Conservation (phyloP, 2,329 filamentous ascomycete genomes). For the Boeremia exigua region DNA sequence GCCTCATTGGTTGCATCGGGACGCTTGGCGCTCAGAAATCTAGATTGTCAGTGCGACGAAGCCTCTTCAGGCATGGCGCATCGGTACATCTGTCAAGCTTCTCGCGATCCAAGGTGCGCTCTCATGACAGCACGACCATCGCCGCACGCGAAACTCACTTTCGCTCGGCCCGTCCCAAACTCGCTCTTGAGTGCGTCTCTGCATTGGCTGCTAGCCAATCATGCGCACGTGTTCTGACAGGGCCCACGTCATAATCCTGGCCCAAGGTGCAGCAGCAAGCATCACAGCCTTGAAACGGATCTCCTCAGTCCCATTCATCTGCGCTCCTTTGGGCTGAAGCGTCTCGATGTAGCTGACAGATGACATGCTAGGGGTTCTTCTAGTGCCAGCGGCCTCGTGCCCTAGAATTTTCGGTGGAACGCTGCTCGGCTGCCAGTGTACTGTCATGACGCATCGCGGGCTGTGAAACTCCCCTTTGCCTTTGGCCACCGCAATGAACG, state of each 20-base stretch:
- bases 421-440: slow-evolving; percentile 25
- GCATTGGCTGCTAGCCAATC: slow-evolving; percentile 28
- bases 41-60: slow-evolving; percentile 18
- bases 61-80: slow-evolving; percentile 23
- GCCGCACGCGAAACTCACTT: slow-evolving; percentile 19
- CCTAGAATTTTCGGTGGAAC: slow-evolving; percentile 28
- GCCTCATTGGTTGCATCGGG: slow-evolving; percentile 19
- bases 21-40: slow-evolving; percentile 21
- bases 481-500: slow-evolving; percentile 28
- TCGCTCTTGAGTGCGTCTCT: slow-evolving; percentile 28
- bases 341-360: slow-evolving; percentile 33
- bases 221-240: slow-evolving; percentile 15
- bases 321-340: slow-evolving; percentile 22
- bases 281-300: slow-evolving; percentile 34
- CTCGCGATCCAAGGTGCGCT: slow-evolving; percentile 35
- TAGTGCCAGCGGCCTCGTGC: slow-evolving; percentile 31
- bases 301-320: slow-evolving; percentile 34
- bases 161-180: slow-evolving; percentile 31
- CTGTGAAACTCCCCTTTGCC: slow-evolving; percentile 19
- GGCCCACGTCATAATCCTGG: slow-evolving; percentile 29
- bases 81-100: slow-evolving; percentile 11
- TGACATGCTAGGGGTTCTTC: slow-evolving; percentile 29
- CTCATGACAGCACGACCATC: slow-evolving; percentile 40
- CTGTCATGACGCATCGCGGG: slow-evolving; percentile 32
- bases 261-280: slow-evolving; percentile 28